Base-by-base conservation (phyloP, 768 basidiomycete genomes). In the Serpula lacrymans region DNA sequence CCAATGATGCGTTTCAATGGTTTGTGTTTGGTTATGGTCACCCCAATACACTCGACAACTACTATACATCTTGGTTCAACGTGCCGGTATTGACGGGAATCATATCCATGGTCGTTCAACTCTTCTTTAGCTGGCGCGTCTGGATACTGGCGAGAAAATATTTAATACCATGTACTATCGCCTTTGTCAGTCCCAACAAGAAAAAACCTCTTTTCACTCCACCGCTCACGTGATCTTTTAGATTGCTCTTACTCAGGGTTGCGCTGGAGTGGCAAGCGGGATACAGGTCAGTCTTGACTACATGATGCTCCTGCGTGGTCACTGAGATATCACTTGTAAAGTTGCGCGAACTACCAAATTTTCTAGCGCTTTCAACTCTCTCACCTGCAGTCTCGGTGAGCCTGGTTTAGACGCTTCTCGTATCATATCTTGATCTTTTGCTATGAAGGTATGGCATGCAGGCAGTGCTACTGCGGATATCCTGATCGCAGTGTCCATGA, bases 101-200 rank as follows among this genome's bases (percentile, higher is more conserved):
- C n/a, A 41, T 50, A 14, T 48, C 39, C 14, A 38, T 49, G 12
- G 43, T 46, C 3, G 52, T 53, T 12, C 52, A 53, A 41, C 49
- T 50, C 9, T 53, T 48, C n/a, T 53, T 48, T 35, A 46, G 49
- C 9, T 53, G 52, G 52, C 39, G 52, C 17, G 48, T 50, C 16
- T 53, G 43, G 37, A 32, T 9, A 14, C 18, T 53, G 13, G 42
- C 52, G 4, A 25, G 40, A n/a, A n/a, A n/a, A n/a, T n/a, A n/a
- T n/a, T n/a, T n/a, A n/a, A n/a, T n/a, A n/a, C n/a, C n/a, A n/a
- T n/a, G n/a, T n/a, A n/a, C n/a, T n/a, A n/a, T n/a, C n/a, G n/a
- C n/a, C n/a, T n/a, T n/a, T n/a, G n/a, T n/a, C n/a, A n/a, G n/a
- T n/a, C n/a, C n/a, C n/a, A n/a, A n/a, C n/a, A n/a, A n/a, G n/a